phyloP scores from a whole-genome alignment of 2,329 filamentous ascomycete species.

The Botryotinia globosa region DNA sequence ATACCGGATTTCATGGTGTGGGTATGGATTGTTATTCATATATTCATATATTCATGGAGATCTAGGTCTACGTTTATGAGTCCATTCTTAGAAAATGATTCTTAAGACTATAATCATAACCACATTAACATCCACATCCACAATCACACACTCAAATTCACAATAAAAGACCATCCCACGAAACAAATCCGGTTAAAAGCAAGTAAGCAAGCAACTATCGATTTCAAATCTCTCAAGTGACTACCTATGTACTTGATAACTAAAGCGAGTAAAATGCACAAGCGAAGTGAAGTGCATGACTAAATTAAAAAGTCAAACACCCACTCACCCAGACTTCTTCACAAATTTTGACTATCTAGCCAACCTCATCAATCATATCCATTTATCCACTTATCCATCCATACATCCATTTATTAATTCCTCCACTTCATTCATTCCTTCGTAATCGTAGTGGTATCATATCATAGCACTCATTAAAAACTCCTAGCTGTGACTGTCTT shows the following conservation, averaged over 20 bases:
- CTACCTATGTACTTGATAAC: background rate
- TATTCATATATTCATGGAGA: too few relatives aligned
- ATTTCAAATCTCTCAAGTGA: background rate
- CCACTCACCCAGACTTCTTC: background rate
- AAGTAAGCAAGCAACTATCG: background rate
- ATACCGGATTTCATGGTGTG: too few relatives aligned
- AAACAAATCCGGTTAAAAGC: background rate
- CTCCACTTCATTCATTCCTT: background rate
- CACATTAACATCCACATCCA: background rate
- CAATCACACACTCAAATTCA: too few relatives aligned
- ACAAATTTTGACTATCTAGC: background rate
- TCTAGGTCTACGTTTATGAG: too few relatives aligned
- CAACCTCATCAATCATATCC: background rate
- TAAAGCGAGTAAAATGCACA: background rate
- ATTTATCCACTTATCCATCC: background rate
- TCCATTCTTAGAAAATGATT: too few relatives aligned
- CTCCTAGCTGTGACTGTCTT: background rate
- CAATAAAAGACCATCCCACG: background rate
- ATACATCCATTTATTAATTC: background rate
- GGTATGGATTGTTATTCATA: accelerated
- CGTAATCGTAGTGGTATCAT: too few relatives aligned
- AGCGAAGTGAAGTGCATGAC: too few relatives aligned
- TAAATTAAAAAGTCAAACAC: background rate
- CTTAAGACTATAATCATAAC: background rate
- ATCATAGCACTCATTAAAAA: background rate